phyloP scores from a whole-genome alignment of 1,284 basidiomycete genomes.

The Ceratorhiza oryzae-sativae region DNA sequence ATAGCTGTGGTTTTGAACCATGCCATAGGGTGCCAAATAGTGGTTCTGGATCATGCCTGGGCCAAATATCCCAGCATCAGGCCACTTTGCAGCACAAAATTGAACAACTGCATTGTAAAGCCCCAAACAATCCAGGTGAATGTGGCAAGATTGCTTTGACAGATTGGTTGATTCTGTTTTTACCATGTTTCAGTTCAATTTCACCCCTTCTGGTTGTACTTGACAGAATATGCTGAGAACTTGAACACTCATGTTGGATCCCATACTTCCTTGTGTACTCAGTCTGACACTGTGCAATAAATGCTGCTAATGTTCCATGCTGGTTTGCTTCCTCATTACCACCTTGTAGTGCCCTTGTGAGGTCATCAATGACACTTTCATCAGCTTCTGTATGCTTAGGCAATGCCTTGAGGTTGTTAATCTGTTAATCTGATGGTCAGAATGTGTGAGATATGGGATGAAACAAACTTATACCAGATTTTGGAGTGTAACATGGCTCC shows the following conservation, averaged over 20 bases:
- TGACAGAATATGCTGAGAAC: too few relatives aligned
- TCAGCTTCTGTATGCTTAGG: constrained; percentile 4
- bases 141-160: background rate
- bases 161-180: background rate
- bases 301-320: constrained; percentile 2
- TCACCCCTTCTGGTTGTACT: too few relatives aligned
- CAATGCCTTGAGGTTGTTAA: background rate
- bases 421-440: background rate
- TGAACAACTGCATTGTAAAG: background rate
- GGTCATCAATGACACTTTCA: background rate
- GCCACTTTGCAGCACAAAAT: constrained; percentile 20
- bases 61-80: constrained; percentile 28
- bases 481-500: background rate
- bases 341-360: background rate
- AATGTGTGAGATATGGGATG: background rate
- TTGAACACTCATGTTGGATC: background rate
- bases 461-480: background rate
- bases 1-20: constrained; percentile 14
- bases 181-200: too few relatives aligned
- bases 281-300: background rate
- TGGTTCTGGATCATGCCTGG: background rate
- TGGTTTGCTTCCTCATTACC: constrained; percentile 8
- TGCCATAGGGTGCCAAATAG: background rate
- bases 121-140: background rate
- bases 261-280: background rate